Evolutionary conservation across 2,329 filamentous ascomycete genomes (phyloP), one percentile per base, ranked within the genome.

Genomic region (Arthrinium puccinioides): DNA sequence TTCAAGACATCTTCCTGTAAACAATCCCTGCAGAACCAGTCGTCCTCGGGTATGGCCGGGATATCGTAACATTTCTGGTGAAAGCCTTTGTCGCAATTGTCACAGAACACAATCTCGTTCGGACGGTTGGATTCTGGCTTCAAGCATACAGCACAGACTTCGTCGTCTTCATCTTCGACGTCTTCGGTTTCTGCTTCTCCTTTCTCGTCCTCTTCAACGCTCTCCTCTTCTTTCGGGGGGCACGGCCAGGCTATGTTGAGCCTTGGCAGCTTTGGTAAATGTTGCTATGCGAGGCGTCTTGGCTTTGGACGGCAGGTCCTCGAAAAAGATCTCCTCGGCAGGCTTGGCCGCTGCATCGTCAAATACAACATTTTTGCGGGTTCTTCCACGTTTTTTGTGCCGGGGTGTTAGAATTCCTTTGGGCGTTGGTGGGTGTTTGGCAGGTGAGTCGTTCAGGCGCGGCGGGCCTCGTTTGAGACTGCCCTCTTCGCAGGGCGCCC

Each of bases 31-130:
- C 78, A 82, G 31, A 78, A 61, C 78, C 78, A 82, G 41, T 82
- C 76, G 6, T 74, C 77, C 33, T 74, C 64, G 2, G 78, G 78
- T 24, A 82, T 72, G 28, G 68, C 64, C 1, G 65, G 58, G 24
- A 82, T 61, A 19, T 69, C 61, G 47, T 79, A 79, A 52, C 78
- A 82, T 46, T 70, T 64, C 49, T 81, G 76, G 46, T 82, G 78
- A 28, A 75, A 73, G 1, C 73, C 72, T 55, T 70, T 67, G 52
- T 82, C 74, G 60, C 79, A 82, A 37, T 69, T 70, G 45, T 82
- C 78, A 56, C 78, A 82, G 24, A 82, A 69, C 8, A 82, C 61
- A 23, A 82, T 82, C 49, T 78, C 66, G 50, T 82, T 82, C 2
- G 72, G 72, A 3, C 66, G 58, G 24, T 69, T 62, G 0, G 76